Percentiles rank a stretch among this genome's conserved stretches.
Conservation (phyloP, 345 rosid genomes). For the Eucalyptus coolabah region DNA sequence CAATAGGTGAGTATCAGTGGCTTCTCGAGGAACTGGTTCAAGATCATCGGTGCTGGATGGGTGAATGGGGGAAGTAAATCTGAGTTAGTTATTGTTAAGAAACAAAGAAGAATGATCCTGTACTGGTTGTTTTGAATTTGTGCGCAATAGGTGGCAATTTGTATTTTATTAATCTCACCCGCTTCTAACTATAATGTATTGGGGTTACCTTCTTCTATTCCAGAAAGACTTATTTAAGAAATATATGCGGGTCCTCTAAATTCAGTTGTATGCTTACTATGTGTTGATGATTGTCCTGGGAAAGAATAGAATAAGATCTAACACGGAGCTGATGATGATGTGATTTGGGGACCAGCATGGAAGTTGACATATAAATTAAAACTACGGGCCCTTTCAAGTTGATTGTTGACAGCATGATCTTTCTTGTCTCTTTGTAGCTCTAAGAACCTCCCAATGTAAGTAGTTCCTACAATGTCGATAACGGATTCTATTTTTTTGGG, state of each 20-base stretch:
- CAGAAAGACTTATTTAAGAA: background rate
- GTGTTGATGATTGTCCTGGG: background rate
- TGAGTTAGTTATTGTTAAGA: constrained; percentile 1
- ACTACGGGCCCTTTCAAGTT: background rate
- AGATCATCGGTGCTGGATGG: background rate
- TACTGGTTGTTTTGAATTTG: background rate
- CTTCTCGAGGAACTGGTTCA: constrained; percentile 33
- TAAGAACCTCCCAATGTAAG: background rate
- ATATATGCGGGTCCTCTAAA: background rate
- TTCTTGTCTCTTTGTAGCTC: background rate
- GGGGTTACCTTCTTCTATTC: background rate
- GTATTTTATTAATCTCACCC: background rate
- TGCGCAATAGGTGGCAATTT: background rate
- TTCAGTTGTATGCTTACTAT: background rate
- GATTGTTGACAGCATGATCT: background rate
- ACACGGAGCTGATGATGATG: background rate
- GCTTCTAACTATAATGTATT: background rate
- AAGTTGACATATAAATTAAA: background rate
- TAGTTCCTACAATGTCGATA: background rate
- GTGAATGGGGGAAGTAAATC: constrained; percentile 6
- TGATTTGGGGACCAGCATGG: background rate
- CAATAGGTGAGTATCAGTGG: constrained; percentile 39
- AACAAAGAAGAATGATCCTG: background rate
- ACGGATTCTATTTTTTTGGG: background rate
- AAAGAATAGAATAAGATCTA: background rate